phyloP scores from a whole-genome alignment of 306 rosid species.

The Lupinus albus region DNA sequence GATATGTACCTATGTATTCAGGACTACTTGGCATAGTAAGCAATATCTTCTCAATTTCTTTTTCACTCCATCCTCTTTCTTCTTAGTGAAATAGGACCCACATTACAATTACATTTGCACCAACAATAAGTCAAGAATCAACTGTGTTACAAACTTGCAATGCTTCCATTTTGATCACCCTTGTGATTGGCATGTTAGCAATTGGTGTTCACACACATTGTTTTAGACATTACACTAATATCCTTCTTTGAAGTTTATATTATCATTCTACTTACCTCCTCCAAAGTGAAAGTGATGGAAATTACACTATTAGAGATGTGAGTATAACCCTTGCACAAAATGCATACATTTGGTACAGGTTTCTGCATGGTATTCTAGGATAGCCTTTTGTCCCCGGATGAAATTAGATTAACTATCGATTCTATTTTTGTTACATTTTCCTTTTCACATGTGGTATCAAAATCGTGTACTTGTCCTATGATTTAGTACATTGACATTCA shows the following conservation, averaged over 20 bases:
- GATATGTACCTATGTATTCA: conserved; percentile 1
- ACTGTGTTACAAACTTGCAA: no score
- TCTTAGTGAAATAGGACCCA: not conserved
- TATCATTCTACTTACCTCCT: no score
- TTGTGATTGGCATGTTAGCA: no score
- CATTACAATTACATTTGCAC: not conserved
- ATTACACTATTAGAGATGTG: no score
- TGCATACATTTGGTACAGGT: not conserved
- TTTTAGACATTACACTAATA: no score
- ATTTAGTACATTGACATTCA: not conserved
- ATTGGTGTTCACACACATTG: no score
- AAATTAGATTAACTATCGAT: not conserved
- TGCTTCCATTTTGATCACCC: no score
- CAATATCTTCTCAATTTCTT: not conserved
- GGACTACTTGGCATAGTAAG: not conserved
- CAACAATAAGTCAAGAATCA: no score
- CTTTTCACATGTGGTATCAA: not conserved
- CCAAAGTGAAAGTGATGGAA: no score
- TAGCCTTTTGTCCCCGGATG: not conserved
- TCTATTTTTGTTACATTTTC: not conserved
- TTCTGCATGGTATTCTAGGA: not conserved
- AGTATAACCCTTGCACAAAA: no score
- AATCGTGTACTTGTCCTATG: not conserved
- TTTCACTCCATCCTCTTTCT: not conserved
- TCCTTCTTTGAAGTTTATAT: no score